Conservation (phyloP, 2,329 filamentous ascomycete genomes). For the Ophiostoma perfectum region DNA sequence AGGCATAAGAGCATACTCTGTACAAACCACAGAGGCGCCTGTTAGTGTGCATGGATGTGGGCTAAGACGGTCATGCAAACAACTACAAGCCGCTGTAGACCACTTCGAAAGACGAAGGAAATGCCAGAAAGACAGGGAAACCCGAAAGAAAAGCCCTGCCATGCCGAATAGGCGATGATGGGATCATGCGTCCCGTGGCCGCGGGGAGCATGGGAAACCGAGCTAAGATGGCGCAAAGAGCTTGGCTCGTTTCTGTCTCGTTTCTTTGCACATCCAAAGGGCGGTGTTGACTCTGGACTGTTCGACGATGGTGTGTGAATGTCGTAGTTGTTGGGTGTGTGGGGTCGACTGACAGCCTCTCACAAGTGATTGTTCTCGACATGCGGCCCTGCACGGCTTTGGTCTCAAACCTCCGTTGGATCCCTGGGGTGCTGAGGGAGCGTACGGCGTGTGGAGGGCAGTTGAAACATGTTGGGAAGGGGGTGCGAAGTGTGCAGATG, state of each 20-base stretch:
- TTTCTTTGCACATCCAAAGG: not conserved
- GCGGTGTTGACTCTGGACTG: not conserved
- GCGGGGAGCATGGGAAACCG: not conserved
- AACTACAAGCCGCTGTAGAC: not conserved
- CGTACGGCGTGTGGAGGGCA: not conserved
- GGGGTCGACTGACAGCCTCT: not conserved
- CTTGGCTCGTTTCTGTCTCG: not conserved
- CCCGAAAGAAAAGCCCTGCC: not conserved
- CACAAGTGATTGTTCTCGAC: conserved; percentile 1
- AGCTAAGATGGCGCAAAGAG: conserved; percentile 8
- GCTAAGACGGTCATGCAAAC: not conserved
- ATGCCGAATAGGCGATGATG: too few relatives aligned
- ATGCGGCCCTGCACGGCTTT: conserved; percentile 6
- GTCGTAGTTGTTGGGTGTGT: conserved; percentile 3
- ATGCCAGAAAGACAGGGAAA: not conserved
- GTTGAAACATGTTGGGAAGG: conserved; percentile 6
- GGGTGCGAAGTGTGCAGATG: not conserved
- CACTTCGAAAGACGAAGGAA: not conserved
- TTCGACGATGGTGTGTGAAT: too few relatives aligned
- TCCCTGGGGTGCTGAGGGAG: not conserved
- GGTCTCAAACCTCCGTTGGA: not conserved
- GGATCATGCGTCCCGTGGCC: conserved; percentile 11
- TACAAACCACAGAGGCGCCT: too few relatives aligned
- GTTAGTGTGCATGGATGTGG: not conserved
- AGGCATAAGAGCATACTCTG: too few relatives aligned